phyloP scores from a whole-genome alignment of 495 filamentous ascomycete species.

The Neurospora tetraspora region DNA sequence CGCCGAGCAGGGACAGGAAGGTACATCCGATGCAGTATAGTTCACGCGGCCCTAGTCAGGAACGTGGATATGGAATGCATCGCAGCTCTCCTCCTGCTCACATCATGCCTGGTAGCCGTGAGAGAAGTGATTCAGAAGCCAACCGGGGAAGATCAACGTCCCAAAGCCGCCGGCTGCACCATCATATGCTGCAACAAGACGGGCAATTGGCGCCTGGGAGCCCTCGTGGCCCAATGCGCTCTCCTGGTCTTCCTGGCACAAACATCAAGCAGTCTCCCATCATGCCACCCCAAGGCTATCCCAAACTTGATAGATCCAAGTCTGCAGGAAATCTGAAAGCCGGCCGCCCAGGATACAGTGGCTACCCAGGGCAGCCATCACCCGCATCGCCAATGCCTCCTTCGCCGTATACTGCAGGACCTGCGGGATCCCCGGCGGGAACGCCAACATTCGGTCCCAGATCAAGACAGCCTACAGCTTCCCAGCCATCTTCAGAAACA shows the following conservation, averaged over 20 bases:
- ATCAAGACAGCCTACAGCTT: slow-evolving; percentile 27
- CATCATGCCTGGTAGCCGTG: slow-evolving; percentile 33
- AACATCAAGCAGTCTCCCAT: slow-evolving; percentile 34
- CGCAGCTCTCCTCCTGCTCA: slow-evolving; percentile 16
- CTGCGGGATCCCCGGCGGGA: slow-evolving; percentile 16
- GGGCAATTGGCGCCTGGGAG: slow-evolving; percentile 21
- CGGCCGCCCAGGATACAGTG: slow-evolving; percentile 20
- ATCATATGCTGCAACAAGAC: slow-evolving; percentile 36
- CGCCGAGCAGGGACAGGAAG: slow-evolving; percentile 35
- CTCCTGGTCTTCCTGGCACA: slow-evolving; percentile 34
- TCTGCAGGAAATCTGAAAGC: slow-evolving; percentile 24
- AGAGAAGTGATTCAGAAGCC: slow-evolving; percentile 54
- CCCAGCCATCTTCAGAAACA: slow-evolving; percentile 36
- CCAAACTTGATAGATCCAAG: slow-evolving; percentile 20
- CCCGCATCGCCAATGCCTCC: slow-evolving; percentile 35
- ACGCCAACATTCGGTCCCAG: slow-evolving; percentile 17
- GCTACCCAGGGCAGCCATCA: slow-evolving; percentile 28
- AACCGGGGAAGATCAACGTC: slow-evolving; percentile 38
- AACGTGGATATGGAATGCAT: slow-evolving; percentile 13
- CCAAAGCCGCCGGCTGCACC: slow-evolving; percentile 36
- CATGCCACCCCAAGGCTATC: slow-evolving; percentile 40
- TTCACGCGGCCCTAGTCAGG: slow-evolving; percentile 31
- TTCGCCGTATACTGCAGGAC: slow-evolving; percentile 15
- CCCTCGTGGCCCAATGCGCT: slow-evolving; percentile 25
- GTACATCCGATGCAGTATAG: slow-evolving; percentile 32